phyloP scores from a whole-genome alignment of 2,329 filamentous ascomycete genomes.

The Diaporthe citri region DNA sequence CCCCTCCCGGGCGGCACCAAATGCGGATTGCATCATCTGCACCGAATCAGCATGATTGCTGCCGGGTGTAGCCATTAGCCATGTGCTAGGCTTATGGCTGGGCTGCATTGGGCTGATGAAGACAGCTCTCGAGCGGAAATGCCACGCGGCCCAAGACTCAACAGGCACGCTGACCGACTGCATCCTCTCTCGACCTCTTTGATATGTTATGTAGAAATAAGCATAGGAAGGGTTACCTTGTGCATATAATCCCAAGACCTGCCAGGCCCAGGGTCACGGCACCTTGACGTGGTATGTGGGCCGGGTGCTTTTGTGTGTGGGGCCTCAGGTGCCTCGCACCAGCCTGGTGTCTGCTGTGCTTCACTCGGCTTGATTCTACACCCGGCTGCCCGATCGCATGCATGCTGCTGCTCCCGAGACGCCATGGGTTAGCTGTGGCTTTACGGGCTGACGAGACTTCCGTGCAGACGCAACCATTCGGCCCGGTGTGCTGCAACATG shows the following conservation, averaged over 20 bases:
- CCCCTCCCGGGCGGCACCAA: constrained; percentile 27
- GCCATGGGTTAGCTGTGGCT: neutral
- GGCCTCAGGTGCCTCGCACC: neutral
- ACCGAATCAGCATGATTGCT: constrained; percentile 10
- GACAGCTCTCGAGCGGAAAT: neutral
- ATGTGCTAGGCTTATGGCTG: neutral
- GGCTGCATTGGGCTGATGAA: neutral
- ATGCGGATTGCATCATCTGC: constrained; percentile 38
- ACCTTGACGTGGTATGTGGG: neutral
- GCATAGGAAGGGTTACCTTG: neutral
- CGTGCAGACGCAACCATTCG: neutral
- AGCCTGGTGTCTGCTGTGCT: neutral
- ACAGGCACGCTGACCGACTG: neutral
- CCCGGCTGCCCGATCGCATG: neutral
- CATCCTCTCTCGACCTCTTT: neutral
- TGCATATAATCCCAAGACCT: neutral
- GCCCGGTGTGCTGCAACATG: neutral
- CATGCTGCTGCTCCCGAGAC: neutral
- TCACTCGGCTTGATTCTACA: neutral
- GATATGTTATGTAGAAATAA: neutral
- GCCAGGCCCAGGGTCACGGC: neutral
- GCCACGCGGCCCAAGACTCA: neutral
- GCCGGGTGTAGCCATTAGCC: neutral
- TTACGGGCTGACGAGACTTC: neutral
- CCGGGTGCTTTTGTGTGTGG: neutral